phyloP scores from a whole-genome alignment of 2,329 filamentous ascomycete genomes.

The Calonectria pteridis region DNA sequence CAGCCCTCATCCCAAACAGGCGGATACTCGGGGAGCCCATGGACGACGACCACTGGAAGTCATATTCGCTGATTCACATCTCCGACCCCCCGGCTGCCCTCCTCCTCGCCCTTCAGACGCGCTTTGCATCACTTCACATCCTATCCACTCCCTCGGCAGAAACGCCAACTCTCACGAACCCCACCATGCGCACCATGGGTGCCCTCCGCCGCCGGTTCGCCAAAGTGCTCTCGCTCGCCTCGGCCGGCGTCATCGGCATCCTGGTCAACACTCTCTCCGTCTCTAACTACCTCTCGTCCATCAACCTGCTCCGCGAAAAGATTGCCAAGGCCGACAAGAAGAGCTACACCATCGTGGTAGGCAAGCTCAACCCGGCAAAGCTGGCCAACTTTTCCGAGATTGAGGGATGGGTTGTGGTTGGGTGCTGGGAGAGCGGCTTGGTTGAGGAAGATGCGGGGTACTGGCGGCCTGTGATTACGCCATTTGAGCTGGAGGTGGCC shows the following conservation, averaged over 20 bases:
- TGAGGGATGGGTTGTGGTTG: constrained; percentile 96
- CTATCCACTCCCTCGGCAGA: constrained; percentile 73
- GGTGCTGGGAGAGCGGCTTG: constrained; percentile 96
- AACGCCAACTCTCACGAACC: constrained; percentile 62
- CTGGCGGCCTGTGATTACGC: constrained; percentile 92
- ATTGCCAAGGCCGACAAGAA: constrained; percentile 91
- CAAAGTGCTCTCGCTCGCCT: constrained; percentile 82
- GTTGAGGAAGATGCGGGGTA: constrained; percentile 87
- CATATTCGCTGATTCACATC: constrained; percentile 87
- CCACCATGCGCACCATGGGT: constrained; percentile 60
- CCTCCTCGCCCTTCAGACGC: constrained; percentile 87
- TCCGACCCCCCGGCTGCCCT: constrained; percentile 84
- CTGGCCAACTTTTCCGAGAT: constrained; percentile 96
- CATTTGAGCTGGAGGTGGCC: constrained; percentile 88
- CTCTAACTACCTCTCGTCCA: constrained; percentile 86
- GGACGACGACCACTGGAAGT: constrained; percentile 62
- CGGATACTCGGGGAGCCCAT: constrained; percentile 65
- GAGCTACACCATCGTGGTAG: constrained; percentile 95
- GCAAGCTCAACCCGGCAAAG: constrained; percentile 95
- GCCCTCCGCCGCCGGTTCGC: constrained; percentile 88
- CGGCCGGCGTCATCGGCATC: constrained; percentile 89
- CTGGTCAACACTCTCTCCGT: constrained; percentile 96
- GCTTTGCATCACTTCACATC: constrained; percentile 83
- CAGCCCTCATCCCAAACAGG: constrained; percentile 86
- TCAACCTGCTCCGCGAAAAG: constrained; percentile 77